Evolutionary conservation across 495 filamentous ascomycete species (phyloP), one percentile per base, ranked within the genome.

Genomic region (Platismatia glauca): DNA sequence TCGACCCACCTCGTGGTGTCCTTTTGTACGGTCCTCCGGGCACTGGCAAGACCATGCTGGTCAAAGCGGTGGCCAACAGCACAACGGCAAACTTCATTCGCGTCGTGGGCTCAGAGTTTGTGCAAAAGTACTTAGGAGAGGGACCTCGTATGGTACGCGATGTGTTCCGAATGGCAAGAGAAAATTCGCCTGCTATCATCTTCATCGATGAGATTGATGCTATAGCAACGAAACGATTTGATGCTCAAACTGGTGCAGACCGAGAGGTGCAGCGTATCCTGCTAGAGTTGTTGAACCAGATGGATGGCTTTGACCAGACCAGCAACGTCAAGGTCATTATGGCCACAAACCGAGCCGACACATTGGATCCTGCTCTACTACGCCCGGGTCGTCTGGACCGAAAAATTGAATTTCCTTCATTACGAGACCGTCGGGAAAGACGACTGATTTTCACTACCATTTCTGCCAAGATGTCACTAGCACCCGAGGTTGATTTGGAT

Each of bases 121-220:
- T 98, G 53, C 94, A 98, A 72, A 98, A 98, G 72, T 98, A 98
- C 68, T 82, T 98, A 18, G 94, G 94, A 66, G 95, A 98, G 75
- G 94, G 94, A 57, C 93, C 92, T 22, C 90, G 94, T 62, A 98
- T 98, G 94, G 94, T 98, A 58, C 90, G 94, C 66, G 94, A 98
- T 72, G 95, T 98, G 27, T 98, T 98, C 84, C 84, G 95, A 57
- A 98, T 98, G 94, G 94, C 94, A 8, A 87, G 94, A 39, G 94
- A 98, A 78, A 97, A 98, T 77, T 91, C 91, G 0, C 94, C 94
- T 3, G 87, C 93, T 43, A 98, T 98, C 72, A 98, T 98, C 74
- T 98, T 98, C 81, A 98, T 98, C 73, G 94, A 98, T 73, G 94
- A 98, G 73, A 97, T 98, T 67, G 94, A 98, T 72, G 95, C 94